A percentile compares a stretch with the other conserved stretches of the same genome.
Evolutionary conservation across 2,329 filamentous ascomycete genomes (phyloP).

Genomic region (Phoma sp.): DNA sequence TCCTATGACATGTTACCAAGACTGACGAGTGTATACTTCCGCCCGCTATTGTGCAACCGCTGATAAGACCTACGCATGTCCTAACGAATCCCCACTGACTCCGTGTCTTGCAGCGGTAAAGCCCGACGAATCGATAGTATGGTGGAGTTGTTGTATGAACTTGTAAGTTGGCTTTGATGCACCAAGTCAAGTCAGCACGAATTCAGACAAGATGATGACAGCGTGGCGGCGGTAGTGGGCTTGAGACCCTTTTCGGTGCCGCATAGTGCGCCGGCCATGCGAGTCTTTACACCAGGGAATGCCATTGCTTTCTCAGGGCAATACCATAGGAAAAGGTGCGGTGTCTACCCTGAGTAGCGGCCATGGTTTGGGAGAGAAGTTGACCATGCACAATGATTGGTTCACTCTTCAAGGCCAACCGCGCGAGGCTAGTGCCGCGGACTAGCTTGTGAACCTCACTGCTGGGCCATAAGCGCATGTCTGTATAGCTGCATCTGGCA

Average conservation of each 20-base stretch:
- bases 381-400: conserved; percentile 6
- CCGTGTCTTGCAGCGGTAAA: conserved; percentile 7
- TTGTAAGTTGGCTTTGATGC: conserved; percentile 1
- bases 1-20: conserved; percentile 4
- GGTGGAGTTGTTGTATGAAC: conserved; percentile 3
- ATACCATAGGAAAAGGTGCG: neutral
- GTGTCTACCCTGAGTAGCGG: neutral
- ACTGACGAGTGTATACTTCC: conserved; percentile 2
- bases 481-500: conserved; percentile 11
- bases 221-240: conserved; percentile 1
- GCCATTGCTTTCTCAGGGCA: neutral
- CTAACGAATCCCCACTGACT: neutral
- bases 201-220: conserved; percentile 5
- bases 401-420: neutral
- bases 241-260: neutral
- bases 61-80: conserved; percentile 8
- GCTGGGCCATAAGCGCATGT: conserved; percentile 5
- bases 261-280: neutral
- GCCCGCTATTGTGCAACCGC: conserved; percentile 11
- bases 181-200: conserved; percentile 1
- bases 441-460: conserved; percentile 9
- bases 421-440: neutral
- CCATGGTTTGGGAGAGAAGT: conserved; percentile 3
- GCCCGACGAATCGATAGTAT: neutral
- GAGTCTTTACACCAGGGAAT: neutral